phyloP scores from a whole-genome alignment of 2,329 filamentous ascomycete genomes.

The Calonectria multiphialidica region DNA sequence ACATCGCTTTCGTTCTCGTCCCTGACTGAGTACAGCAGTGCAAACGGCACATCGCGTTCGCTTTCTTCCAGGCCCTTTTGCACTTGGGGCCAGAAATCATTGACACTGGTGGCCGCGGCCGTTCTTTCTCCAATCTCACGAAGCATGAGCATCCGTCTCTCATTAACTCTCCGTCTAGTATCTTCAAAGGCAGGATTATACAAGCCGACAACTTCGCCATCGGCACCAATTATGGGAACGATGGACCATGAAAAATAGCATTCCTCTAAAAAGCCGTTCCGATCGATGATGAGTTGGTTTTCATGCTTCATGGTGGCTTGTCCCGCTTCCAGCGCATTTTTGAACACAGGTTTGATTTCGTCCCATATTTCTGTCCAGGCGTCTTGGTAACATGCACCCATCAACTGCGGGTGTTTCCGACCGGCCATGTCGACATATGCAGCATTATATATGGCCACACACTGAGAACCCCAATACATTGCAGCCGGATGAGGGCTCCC shows the following conservation, averaged over 20 bases:
- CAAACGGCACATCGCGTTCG: slow-evolving; percentile 81
- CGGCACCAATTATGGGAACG: slow-evolving; percentile 79
- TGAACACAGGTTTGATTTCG: slow-evolving; percentile 76
- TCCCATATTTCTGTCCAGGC: slow-evolving; percentile 83
- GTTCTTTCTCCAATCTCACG: slow-evolving; percentile 83
- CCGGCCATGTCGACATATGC: slow-evolving; percentile 79
- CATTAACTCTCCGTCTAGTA: slow-evolving; percentile 81
- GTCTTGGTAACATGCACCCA: slow-evolving; percentile 78
- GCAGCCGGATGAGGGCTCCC: slow-evolving; percentile 80
- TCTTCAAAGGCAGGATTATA: slow-evolving; percentile 89
- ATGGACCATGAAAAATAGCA: slow-evolving; percentile 88
- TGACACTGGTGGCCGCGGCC: slow-evolving; percentile 77
- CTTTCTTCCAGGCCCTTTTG: slow-evolving; percentile 78
- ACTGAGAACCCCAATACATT: slow-evolving; percentile 83
- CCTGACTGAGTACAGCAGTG: slow-evolving; percentile 80
- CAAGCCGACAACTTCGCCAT: slow-evolving; percentile 80
- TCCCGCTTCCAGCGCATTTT: slow-evolving; percentile 75
- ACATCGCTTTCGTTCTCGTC: slow-evolving; percentile 80
- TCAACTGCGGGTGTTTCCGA: slow-evolving; percentile 80
- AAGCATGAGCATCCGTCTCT: slow-evolving; percentile 83
- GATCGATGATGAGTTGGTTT: slow-evolving; percentile 78
- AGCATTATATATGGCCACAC: slow-evolving; percentile 79
- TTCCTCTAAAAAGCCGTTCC: slow-evolving; percentile 80
- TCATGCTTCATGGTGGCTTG: slow-evolving; percentile 89
- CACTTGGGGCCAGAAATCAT: slow-evolving; percentile 80